Conservation (phyloP, 257 asterid species). For the Misopates orontium region DNA sequence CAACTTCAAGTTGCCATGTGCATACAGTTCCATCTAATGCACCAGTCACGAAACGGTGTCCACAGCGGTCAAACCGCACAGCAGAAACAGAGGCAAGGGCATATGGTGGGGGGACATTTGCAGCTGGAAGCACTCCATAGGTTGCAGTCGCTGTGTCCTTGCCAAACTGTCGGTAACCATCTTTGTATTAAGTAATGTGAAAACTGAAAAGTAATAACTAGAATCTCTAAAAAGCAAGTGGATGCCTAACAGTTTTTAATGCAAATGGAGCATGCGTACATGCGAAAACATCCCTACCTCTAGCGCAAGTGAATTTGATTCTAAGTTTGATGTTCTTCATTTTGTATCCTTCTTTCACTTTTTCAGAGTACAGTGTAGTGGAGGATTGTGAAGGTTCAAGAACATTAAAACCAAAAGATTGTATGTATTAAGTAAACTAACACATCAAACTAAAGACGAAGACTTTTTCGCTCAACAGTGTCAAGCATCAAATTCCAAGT, state of each 20-base stretch:
- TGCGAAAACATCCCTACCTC: slow-evolving; percentile 12
- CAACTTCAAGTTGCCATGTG: slow-evolving; percentile 99
- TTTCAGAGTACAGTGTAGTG: background rate
- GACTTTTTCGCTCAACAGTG: slow-evolving; percentile 9
- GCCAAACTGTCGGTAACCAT: slow-evolving; percentile 72
- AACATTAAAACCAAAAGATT: background rate
- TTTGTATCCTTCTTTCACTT: background rate
- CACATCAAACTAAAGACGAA: slow-evolving; percentile 8
- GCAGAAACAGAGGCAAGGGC: slow-evolving; percentile 89
- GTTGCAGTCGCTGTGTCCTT: slow-evolving; percentile 90
- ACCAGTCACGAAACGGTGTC: slow-evolving; percentile 90
- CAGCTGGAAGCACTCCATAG: slow-evolving; percentile 96
- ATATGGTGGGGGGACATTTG: slow-evolving; percentile 92
- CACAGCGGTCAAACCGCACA: slow-evolving; percentile 82
- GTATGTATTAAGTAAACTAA: slow-evolving; percentile 6
- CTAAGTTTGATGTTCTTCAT: slow-evolving; percentile 1
- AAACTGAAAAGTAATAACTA: slow-evolving; percentile 9
- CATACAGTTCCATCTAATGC: slow-evolving; percentile 95
- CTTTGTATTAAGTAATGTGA: slow-evolving; percentile 25
- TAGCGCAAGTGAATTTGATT: slow-evolving; percentile 11
- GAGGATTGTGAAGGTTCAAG: too few relatives aligned
- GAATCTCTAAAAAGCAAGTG: slow-evolving; percentile 13
- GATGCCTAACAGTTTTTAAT: background rate
- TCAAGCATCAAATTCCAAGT: background rate
- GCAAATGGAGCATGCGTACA: slow-evolving; percentile 16